A percentile compares a stretch with the other conserved stretches of the same genome.
These are phyloP conservation scores for Calonectria naviculata DNA, from an alignment of 2,329 filamentous ascomycete species.

Conservation along the genomic window DNA sequence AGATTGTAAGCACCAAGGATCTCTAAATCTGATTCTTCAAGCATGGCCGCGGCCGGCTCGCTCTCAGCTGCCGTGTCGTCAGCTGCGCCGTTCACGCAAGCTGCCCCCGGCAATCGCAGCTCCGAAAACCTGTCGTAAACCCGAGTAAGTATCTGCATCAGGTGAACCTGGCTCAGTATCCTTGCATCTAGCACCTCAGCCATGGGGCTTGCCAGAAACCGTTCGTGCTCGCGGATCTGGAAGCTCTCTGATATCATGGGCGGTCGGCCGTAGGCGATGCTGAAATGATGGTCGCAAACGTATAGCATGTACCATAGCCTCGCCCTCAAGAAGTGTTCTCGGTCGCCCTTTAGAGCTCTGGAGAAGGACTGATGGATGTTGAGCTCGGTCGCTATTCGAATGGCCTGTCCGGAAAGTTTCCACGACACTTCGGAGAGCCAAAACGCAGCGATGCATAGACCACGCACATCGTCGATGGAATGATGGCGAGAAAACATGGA, in stretches of 20 bases:
- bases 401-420: slow-evolving; percentile 69
- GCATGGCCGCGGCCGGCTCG: no score
- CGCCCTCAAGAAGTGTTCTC: slow-evolving; percentile 63
- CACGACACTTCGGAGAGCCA: slow-evolving; percentile 72
- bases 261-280: slow-evolving; percentile 46
- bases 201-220: slow-evolving; percentile 36
- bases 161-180: slow-evolving; percentile 22
- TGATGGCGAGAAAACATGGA: slow-evolving; percentile 69
- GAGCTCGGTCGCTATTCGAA: slow-evolving; percentile 67
- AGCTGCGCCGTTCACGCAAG: no score
- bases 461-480: slow-evolving; percentile 68
- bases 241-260: slow-evolving; percentile 39
- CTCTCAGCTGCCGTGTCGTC: no score
- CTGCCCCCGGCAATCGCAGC: slow-evolving; percentile 20
- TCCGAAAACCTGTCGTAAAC: no score
- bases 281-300: slow-evolving; percentile 48
- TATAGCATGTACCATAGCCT: slow-evolving; percentile 66
- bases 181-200: slow-evolving; percentile 20
- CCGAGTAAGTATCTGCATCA: slow-evolving; percentile 28
- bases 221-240: slow-evolving; percentile 38
- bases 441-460: slow-evolving; percentile 70
- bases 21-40: slow-evolving; percentile 50
- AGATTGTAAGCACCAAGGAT: slow-evolving; percentile 53
- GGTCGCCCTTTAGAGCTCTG: slow-evolving; percentile 57
- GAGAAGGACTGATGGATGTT: slow-evolving; percentile 65